These are phyloP conservation scores for Hypoxylon intermedium DNA, from an alignment of 495 filamentous ascomycete species.

Conservation along the genomic window DNA sequence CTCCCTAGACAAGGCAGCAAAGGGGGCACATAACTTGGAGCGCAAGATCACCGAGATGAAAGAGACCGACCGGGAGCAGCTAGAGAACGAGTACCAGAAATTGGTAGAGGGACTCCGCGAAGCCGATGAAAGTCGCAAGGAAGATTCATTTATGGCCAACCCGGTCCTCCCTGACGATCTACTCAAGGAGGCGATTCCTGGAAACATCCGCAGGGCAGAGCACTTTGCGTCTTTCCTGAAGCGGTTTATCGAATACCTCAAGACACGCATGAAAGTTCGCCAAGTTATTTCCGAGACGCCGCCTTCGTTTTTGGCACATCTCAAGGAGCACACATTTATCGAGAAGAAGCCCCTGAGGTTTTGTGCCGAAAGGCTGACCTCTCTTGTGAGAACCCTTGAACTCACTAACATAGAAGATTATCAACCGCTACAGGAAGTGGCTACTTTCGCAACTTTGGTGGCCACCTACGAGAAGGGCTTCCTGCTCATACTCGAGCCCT, in stretches of 20 bases:
- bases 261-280: slow-evolving; percentile 97
- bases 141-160: slow-evolving; percentile 97
- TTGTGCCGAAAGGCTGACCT: slow-evolving; percentile 93
- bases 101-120: slow-evolving; percentile 91
- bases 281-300: slow-evolving; percentile 98
- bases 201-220: slow-evolving; percentile 94
- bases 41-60: slow-evolving; percentile 92
- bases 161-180: slow-evolving; percentile 84
- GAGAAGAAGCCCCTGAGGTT: slow-evolving; percentile 96
- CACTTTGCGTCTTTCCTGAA: slow-evolving; percentile 96
- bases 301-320: slow-evolving; percentile 87
- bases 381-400: slow-evolving; percentile 92
- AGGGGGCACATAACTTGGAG: slow-evolving; percentile 89
- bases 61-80: slow-evolving; percentile 84
- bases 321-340: slow-evolving; percentile 96
- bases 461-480: slow-evolving; percentile 99
- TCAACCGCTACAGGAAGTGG: slow-evolving; percentile 95
- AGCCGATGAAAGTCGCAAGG: slow-evolving; percentile 84
- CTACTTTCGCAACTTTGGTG: slow-evolving; percentile 96
- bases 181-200: slow-evolving; percentile 91
- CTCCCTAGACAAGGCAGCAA: slow-evolving; percentile 83
- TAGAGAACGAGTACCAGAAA: slow-evolving; percentile 94
- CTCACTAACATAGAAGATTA: slow-evolving; percentile 98
- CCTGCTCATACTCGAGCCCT: slow-evolving; percentile 93
- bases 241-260: slow-evolving; percentile 96